Base-by-base conservation (phyloP, 331 rosid species). In the Cydonia oblonga region DNA sequence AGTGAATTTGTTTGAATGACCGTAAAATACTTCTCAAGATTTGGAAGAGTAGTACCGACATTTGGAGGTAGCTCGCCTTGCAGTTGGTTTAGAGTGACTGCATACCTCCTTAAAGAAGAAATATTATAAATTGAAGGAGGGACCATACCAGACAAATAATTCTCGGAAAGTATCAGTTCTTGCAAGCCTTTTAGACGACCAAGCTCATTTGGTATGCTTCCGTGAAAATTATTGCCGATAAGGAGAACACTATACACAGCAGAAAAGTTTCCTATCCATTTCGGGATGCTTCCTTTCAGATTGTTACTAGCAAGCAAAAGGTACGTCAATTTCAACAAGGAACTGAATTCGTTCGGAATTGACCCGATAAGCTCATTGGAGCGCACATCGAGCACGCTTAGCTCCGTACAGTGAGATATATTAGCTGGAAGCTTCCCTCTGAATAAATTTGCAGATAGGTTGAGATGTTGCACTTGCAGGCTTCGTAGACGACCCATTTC, bases 261-360 rank as follows among this genome's bases (percentile, higher is more conserved):
- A 28, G 92, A 79, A 35, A 77, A 54, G 22, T 85, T 85, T 24
- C 85, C 82, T 6, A 87, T 72, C 88, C 92, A 81, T 6, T 53
- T 1, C 67, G 84, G 88, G 42, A 87, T 83, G 15, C 6, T 77
- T 73, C 88, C 82, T 20, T 64, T 76, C 1, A 86, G 57, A 24
- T 76, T 65, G 78, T 82, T 86, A 0, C 0, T 1, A 6, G 3
- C 1, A 16, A 79, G 15, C 22, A 2, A 0, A 18, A 75, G 26
- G 8, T 2, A 0, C 14, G 38, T 60, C 16, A 69, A 56, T 2
- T 69, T 44, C 52, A 16, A 12, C 64, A 74, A 54, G 0, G 13
- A 53, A n/a, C 23, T 53, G 5, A 53, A 22, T 0, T 53, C 12
- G 58, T n/a, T 10, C 1, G 66, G 76, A 15, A 79, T 74, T 0